phyloP scores from a whole-genome alignment of 2,329 filamentous ascomycete species.

The Phialophora tarda region DNA sequence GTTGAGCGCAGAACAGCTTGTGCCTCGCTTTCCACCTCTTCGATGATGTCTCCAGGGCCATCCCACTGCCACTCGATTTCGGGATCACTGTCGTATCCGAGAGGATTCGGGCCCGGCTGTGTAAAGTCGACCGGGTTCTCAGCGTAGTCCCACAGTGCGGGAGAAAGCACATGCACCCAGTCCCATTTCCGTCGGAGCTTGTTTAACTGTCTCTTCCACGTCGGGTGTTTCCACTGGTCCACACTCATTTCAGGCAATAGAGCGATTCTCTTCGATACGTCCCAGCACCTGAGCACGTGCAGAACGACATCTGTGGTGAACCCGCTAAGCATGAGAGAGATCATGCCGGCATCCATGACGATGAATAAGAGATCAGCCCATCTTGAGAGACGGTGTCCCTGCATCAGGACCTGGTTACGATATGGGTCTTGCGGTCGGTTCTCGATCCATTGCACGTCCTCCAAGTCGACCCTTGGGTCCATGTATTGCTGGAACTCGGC shows the following conservation, averaged over 20 bases:
- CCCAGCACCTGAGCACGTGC: constrained; percentile 83
- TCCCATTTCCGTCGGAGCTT: constrained; percentile 84
- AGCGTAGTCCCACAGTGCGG: constrained; percentile 78
- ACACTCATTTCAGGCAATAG: constrained; percentile 88
- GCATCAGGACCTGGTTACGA: constrained; percentile 37
- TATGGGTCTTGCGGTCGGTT: constrained; percentile 38
- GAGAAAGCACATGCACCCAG: constrained; percentile 81
- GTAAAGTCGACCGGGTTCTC: constrained; percentile 54
- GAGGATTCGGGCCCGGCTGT: constrained; percentile 46
- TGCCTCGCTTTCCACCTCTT: constrained; percentile 37
- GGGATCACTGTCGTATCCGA: constrained; percentile 17
- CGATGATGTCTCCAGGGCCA: constrained; percentile 38
- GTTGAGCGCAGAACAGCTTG: constrained; percentile 34
- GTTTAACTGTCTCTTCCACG: constrained; percentile 83
- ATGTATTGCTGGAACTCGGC: constrained; percentile 36
- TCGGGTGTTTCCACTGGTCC: constrained; percentile 87
- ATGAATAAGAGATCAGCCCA: constrained; percentile 90
- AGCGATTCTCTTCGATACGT: constrained; percentile 81
- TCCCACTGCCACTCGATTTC: constrained; percentile 44
- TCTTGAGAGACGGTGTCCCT: constrained; percentile 67
- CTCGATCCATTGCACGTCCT: constrained; percentile 37
- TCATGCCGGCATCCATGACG: constrained; percentile 80
- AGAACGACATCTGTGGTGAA: constrained; percentile 80
- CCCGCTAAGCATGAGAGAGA: constrained; percentile 87
- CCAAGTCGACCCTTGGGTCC: constrained; percentile 28